A percentile compares a stretch with the other conserved stretches of the same genome.
Conservation (phyloP, 352 stramenopile genomes). For the Phytophthora pseudosyringae region DNA sequence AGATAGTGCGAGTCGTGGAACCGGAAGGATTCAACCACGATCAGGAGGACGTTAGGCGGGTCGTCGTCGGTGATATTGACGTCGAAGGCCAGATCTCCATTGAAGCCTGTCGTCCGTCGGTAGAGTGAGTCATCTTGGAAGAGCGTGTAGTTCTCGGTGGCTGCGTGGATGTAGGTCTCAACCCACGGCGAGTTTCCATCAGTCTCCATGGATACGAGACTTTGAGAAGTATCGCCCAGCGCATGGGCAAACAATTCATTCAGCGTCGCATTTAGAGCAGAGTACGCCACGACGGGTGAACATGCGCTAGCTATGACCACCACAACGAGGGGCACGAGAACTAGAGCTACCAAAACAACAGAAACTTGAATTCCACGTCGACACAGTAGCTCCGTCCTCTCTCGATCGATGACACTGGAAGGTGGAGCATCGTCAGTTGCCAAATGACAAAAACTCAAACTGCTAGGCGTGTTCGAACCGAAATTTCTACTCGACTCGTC, state of each 20-base stretch:
- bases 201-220: not conserved
- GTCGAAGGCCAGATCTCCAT: constrained; percentile 49
- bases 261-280: constrained; percentile 23
- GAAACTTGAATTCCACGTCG: constrained; percentile 5
- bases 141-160: constrained; percentile 51
- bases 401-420: not conserved
- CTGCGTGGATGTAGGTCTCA: constrained; percentile 38
- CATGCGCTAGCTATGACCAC: constrained; percentile 3
- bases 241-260: constrained; percentile 26
- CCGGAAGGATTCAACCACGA: constrained; percentile 63
- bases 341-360: not conserved
- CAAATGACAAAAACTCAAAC: constrained; percentile 14
- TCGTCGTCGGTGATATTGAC: constrained; percentile 40
- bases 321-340: constrained; percentile 2
- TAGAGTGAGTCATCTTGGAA: constrained; percentile 51
- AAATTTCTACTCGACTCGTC: constrained; percentile 3
- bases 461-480: constrained; percentile 1
- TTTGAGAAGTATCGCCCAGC: constrained; percentile 10
- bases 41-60: constrained; percentile 56
- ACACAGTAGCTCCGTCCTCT: not conserved
- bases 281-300: constrained; percentile 16
- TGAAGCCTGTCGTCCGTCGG: constrained; percentile 46
- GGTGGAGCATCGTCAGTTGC: not conserved
- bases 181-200: constrained; percentile 5
- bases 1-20: constrained; percentile 63